Percentiles rank a stretch among this genome's conserved stretches.
Conservation (phyloP, 2,329 filamentous ascomycete genomes). For the Diaporthe sp. region DNA sequence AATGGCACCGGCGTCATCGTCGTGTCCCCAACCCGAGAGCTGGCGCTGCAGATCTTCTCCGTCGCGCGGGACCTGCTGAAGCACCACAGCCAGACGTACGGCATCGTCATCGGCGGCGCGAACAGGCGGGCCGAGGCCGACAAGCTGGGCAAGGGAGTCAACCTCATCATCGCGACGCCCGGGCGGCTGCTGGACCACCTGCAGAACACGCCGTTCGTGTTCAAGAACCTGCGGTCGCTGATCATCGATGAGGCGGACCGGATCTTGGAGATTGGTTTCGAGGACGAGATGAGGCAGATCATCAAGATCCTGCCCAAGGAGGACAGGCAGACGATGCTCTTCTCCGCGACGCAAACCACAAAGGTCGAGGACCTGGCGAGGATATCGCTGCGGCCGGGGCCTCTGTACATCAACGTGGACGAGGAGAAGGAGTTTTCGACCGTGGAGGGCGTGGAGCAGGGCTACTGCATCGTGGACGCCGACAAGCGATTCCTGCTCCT, state of each 20-base stretch:
- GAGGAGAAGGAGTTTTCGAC: slow-evolving; percentile 90
- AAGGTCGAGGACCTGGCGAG: slow-evolving; percentile 97
- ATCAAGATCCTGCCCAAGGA: slow-evolving; percentile 93
- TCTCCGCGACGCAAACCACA: slow-evolving; percentile 97
- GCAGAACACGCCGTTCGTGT: slow-evolving; percentile 91
- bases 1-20: slow-evolving; percentile 95
- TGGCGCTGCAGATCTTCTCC: slow-evolving; percentile 96
- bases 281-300: slow-evolving; percentile 98
- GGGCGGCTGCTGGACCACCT: slow-evolving; percentile 94
- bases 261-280: slow-evolving; percentile 97
- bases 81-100: slow-evolving; percentile 93
- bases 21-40: slow-evolving; percentile 91
- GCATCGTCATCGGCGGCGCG: slow-evolving; percentile 95
- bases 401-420: slow-evolving; percentile 97
- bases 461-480: slow-evolving; percentile 93
- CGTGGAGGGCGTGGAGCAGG: slow-evolving; percentile 94
- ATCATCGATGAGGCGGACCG: slow-evolving; percentile 98
- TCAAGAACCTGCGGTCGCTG: slow-evolving; percentile 92
- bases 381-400: slow-evolving; percentile 91
- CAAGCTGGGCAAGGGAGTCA: slow-evolving; percentile 94
- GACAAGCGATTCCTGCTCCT: slow-evolving; percentile 95
- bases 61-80: slow-evolving; percentile 94
- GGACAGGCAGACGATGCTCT: slow-evolving; percentile 95
- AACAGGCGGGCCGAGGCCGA: slow-evolving; percentile 92
- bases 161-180: slow-evolving; percentile 93